A percentile compares a stretch with the other conserved stretches of the same genome.
phyloP scores from a whole-genome alignment of 129 eudicot genomes.

The Chrysanthemum lavandulifolium region DNA sequence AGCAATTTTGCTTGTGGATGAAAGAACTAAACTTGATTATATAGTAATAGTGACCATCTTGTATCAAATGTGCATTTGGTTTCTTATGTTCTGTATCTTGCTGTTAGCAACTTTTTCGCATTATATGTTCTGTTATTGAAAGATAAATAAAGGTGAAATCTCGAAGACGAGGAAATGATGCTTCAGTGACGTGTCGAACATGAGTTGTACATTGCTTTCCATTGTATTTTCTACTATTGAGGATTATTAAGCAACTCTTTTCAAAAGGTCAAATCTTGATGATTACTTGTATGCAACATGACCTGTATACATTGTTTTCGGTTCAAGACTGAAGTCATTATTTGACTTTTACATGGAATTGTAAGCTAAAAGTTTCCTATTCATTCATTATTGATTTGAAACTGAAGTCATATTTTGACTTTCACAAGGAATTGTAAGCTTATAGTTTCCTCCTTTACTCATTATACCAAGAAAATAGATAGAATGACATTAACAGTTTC shows the following conservation, averaged over 20 bases:
- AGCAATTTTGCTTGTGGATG: constrained; percentile 34
- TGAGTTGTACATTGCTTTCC: too few species aligned
- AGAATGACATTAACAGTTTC: neutral
- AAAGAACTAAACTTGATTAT: constrained; percentile 14
- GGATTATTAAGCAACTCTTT: too few species aligned
- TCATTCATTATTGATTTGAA: neutral
- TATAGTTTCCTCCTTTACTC: too few species aligned
- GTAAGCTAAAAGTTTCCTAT: neutral
- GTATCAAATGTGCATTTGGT: neutral
- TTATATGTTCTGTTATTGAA: too few species aligned
- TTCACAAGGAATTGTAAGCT: too few species aligned
- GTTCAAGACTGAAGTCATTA: neutral
- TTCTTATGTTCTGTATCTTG: constrained; percentile 10
- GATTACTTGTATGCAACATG: too few species aligned
- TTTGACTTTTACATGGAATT: neutral
- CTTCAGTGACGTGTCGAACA: neutral
- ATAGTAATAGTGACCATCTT: neutral
- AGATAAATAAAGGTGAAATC: neutral
- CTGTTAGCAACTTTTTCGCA: neutral
- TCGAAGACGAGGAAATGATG: neutral
- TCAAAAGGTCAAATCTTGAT: too few species aligned
- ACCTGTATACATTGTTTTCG: too few species aligned
- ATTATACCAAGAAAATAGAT: neutral
- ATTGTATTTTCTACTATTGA: too few species aligned
- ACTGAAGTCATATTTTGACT: neutral